phyloP scores from a whole-genome alignment of 1,139 yeast genomes.

The Hemisphaericaspora xylanilytica region DNA sequence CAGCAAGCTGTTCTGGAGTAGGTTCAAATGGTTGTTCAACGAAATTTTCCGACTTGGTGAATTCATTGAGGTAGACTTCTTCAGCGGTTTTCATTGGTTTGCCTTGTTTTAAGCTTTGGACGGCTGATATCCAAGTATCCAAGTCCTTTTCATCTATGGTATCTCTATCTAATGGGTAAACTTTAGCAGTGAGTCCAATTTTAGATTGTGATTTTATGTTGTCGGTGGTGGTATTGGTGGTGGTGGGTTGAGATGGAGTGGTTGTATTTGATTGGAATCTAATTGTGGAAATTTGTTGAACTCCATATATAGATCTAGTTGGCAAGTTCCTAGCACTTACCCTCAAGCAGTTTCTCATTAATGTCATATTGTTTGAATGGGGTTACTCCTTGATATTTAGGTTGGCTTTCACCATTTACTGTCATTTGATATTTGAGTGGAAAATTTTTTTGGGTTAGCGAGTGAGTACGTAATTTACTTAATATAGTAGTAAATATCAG shows the following conservation, averaged over 20 bases:
- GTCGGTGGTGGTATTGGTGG: neutral
- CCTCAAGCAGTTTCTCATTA: slow-evolving; percentile 15
- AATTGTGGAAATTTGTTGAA: slow-evolving; percentile 1
- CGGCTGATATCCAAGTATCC: slow-evolving; percentile 64
- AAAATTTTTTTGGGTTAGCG: no score
- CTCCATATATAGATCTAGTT: slow-evolving; percentile 2
- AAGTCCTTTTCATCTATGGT: slow-evolving; percentile 53
- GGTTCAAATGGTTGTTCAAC: slow-evolving; percentile 51
- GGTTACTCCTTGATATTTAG: no score
- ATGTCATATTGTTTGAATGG: no score
- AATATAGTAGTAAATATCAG: no score
- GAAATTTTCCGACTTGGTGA: slow-evolving; percentile 34
- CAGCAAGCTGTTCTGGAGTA: slow-evolving; percentile 55
- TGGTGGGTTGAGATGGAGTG: slow-evolving; percentile 6
- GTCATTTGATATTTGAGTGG: no score
- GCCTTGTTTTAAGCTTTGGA: slow-evolving; percentile 52
- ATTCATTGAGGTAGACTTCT: slow-evolving; percentile 44
- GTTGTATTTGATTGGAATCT: slow-evolving; percentile 11
- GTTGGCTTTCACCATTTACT: no score
- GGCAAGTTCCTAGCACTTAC: slow-evolving; percentile 10
- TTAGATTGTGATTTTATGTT: slow-evolving; percentile 2
- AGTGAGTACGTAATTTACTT: no score
- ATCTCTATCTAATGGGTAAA: slow-evolving; percentile 40
- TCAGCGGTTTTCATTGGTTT: slow-evolving; percentile 36
- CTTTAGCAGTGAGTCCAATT: slow-evolving; percentile 32